Percentiles rank a stretch among this genome's conserved stretches.
phyloP scores from a whole-genome alignment of 345 rosid genomes.

The Salix purpurea region DNA sequence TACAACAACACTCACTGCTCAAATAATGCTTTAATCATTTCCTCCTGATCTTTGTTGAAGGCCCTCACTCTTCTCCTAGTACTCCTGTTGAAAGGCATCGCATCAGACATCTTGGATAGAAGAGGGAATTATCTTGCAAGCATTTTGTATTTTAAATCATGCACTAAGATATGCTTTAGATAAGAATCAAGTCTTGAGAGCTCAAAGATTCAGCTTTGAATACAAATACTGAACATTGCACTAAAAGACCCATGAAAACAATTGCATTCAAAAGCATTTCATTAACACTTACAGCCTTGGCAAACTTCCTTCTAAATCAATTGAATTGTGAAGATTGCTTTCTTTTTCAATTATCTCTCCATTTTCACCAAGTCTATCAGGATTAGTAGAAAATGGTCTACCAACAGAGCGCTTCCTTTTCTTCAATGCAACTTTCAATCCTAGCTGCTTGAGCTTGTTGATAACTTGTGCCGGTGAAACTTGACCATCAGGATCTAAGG shows the following conservation, averaged over 20 bases:
- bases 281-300: constrained; percentile 44
- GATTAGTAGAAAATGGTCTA: constrained; percentile 17
- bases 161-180: background rate
- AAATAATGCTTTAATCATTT: constrained; percentile 55
- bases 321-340: constrained; percentile 31
- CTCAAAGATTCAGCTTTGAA: constrained; percentile 7
- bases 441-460: constrained; percentile 86
- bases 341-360: constrained; percentile 18
- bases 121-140: constrained; percentile 3
- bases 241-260: background rate
- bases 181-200: background rate
- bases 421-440: constrained; percentile 42
- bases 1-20: constrained; percentile 62
- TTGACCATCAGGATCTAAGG: constrained; percentile 63
- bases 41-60: constrained; percentile 72
- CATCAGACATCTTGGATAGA: constrained; percentile 11
- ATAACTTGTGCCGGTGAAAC: constrained; percentile 74
- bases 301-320: constrained; percentile 31
- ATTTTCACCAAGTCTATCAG: constrained; percentile 31
- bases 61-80: constrained; percentile 64
- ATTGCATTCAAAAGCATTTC: background rate
- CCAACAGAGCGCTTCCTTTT: constrained; percentile 41
- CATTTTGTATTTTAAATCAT: background rate
- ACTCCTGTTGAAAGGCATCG: constrained; percentile 45
- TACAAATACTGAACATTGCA: background rate